Percentiles rank a stretch among this genome's conserved stretches.
These are phyloP conservation scores for Aspergillus texensis DNA, from an alignment of 2,329 filamentous ascomycete genomes.

Conservation along the genomic window DNA sequence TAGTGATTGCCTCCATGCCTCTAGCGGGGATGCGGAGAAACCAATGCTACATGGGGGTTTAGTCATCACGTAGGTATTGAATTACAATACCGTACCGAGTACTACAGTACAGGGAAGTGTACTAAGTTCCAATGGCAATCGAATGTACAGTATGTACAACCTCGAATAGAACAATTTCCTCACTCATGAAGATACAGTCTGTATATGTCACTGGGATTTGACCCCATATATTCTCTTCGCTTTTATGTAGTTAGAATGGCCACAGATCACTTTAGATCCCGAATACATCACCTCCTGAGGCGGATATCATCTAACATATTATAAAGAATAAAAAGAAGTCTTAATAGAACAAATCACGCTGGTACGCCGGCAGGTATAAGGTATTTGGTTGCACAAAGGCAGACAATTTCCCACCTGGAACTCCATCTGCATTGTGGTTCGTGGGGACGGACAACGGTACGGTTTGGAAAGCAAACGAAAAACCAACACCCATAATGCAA, in stretches of 20 bases:
- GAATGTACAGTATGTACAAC: no score
- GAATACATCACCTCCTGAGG: slow-evolving; percentile 21
- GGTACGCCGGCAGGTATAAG: slow-evolving; percentile 19
- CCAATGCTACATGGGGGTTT: not conserved
- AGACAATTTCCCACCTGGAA: slow-evolving; percentile 16
- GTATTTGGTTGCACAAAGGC: not conserved
- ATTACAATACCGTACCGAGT: no score
- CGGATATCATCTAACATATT: slow-evolving; percentile 20
- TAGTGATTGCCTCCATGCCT: not conserved
- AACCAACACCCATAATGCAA: slow-evolving; percentile 26
- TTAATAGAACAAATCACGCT: slow-evolving; percentile 5
- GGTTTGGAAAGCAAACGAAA: slow-evolving; percentile 12
- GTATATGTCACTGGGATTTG: not conserved
- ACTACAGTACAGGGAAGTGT: no score
- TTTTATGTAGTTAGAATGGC: not conserved
- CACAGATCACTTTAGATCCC: slow-evolving; percentile 13
- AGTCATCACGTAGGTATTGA: not conserved
- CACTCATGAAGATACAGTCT: not conserved
- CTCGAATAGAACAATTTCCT: not conserved
- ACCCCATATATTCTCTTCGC: not conserved
- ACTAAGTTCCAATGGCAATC: no score
- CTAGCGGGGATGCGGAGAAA: slow-evolving; percentile 12
- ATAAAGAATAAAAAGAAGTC: slow-evolving; percentile 7
- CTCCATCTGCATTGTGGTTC: slow-evolving; percentile 15
- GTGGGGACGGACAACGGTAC: slow-evolving; percentile 14